Percentiles rank a stretch among this genome's conserved stretches.
Conservation (phyloP, 805 yeast genomes). For the Brettanomyces naardenensis region DNA sequence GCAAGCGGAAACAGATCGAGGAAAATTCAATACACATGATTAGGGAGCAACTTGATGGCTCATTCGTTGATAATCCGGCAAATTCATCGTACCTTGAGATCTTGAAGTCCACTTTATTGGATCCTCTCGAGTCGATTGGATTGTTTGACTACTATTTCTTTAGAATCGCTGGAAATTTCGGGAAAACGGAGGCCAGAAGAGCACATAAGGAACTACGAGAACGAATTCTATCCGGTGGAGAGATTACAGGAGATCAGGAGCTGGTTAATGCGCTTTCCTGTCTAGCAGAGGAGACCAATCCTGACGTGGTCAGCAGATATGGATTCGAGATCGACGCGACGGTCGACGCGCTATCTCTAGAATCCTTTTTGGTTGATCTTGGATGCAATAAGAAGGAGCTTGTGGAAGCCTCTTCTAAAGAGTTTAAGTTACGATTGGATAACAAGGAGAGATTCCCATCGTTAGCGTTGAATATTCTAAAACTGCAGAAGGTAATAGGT, state of each 20-base stretch:
- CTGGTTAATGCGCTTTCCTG: background rate
- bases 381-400: background rate
- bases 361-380: background rate
- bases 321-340: background rate
- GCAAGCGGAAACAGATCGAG: slow-evolving; percentile 4
- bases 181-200: background rate
- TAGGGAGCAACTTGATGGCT: background rate
- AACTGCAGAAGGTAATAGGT: background rate
- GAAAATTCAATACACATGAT: background rate
- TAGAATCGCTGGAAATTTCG: background rate
- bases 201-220: too few species aligned
- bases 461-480: background rate
- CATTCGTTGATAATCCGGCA: background rate
- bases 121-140: background rate
- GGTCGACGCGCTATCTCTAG: background rate
- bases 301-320: background rate
- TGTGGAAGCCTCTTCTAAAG: background rate
- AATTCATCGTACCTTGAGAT: background rate
- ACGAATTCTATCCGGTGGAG: background rate
- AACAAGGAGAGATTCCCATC: background rate
- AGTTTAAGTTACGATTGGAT: background rate
- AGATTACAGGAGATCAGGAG: background rate
- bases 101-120: background rate
- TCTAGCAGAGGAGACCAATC: background rate
- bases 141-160: slow-evolving; percentile 1